A percentile compares a stretch with the other conserved stretches of the same genome.
These are phyloP conservation scores for Fusarium tanahbumbuense DNA, from an alignment of 2,329 filamentous ascomycete species.

Conservation along the genomic window DNA sequence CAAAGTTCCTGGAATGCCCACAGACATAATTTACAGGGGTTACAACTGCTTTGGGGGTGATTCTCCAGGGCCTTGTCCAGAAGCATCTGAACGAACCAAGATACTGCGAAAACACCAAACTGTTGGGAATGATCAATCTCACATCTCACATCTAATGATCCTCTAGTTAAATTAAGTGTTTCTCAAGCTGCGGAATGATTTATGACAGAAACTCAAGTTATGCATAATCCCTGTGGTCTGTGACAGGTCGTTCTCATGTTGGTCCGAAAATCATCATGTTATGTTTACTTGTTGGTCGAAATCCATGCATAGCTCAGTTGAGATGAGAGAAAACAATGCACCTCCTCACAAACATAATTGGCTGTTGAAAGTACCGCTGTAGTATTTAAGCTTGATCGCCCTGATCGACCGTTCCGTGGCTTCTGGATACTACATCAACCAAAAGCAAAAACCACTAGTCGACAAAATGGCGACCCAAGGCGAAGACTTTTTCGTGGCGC, in stretches of 20 bases:
- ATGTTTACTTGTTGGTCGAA: background rate
- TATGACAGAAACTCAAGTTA: background rate
- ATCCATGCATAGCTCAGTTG: background rate
- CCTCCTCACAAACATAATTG: background rate
- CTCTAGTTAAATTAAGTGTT: too few species aligned
- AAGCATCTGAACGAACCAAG: background rate
- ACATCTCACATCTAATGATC: background rate
- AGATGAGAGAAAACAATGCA: background rate
- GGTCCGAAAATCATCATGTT: background rate
- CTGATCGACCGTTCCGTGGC: background rate
- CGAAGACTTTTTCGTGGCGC: background rate
- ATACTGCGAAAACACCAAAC: background rate
- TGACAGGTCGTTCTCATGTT: background rate
- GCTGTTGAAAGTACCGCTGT: background rate
- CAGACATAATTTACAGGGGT: background rate
- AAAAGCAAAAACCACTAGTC: too few species aligned
- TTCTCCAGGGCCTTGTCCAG: background rate
- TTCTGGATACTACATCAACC: background rate
- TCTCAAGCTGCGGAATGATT: background rate
- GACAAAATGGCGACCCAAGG: background rate
- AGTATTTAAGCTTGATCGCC: background rate
- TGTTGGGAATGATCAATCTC: background rate
- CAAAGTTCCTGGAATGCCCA: background rate
- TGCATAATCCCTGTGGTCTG: background rate
- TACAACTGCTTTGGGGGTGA: fast-evolving